Conservation (phyloP, 2,329 filamentous ascomycete species). For the Chaetomium strumarium region DNA sequence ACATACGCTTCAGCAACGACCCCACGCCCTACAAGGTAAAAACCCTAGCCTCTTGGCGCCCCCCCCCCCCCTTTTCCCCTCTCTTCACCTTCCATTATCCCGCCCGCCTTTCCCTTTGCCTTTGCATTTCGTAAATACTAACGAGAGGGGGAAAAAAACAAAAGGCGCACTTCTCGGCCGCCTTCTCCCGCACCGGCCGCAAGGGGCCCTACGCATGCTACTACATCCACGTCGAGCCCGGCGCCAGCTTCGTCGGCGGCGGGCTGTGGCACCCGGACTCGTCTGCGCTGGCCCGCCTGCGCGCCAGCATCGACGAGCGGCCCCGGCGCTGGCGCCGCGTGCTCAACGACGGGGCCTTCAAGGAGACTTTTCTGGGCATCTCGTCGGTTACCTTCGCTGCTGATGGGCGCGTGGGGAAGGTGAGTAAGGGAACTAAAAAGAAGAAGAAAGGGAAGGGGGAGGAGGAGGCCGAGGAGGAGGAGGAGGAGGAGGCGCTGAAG, state of each 20-base stretch:
- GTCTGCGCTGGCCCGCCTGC: slow-evolving; percentile 57
- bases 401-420: background rate
- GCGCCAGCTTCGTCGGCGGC: slow-evolving; percentile 66
- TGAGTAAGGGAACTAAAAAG: background rate
- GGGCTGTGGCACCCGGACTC: slow-evolving; percentile 77
- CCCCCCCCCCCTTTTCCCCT: background rate
- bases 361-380: slow-evolving; percentile 56
- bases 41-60: too few species aligned
- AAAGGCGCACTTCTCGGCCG: slow-evolving; percentile 73
- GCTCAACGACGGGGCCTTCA: slow-evolving; percentile 55
- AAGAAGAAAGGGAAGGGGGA: background rate
- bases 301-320: slow-evolving; percentile 68
- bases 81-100: slow-evolving; percentile 21
- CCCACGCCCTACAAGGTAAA: slow-evolving; percentile 80
- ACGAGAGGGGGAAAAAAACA: too few species aligned
- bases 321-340: slow-evolving; percentile 64
- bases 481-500: slow-evolving; percentile 53
- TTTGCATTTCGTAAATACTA: too few species aligned
- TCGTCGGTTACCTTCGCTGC: background rate
- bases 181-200: slow-evolving; percentile 80
- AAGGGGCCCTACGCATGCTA: slow-evolving; percentile 87
- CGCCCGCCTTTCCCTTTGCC: slow-evolving; percentile 9
- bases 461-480: slow-evolving; percentile 40
- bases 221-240: slow-evolving; percentile 77
- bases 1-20: slow-evolving; percentile 78